These are phyloP conservation scores for Malus sieversii DNA, from an alignment of 306 rosid species.

Conservation along the genomic window DNA sequence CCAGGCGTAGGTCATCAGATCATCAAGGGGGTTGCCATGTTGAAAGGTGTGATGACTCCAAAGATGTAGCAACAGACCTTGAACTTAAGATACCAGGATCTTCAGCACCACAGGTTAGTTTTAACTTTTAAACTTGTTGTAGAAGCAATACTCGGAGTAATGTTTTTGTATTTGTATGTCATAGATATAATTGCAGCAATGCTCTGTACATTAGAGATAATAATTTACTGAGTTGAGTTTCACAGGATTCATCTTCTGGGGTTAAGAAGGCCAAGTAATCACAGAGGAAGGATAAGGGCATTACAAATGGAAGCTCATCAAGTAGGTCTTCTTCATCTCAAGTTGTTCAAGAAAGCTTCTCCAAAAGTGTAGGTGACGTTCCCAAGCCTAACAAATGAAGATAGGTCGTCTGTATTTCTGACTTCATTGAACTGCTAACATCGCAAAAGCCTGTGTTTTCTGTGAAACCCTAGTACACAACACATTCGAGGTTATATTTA, in stretches of 20 bases:
- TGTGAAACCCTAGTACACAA: background rate
- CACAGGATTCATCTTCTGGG: conserved; percentile 50
- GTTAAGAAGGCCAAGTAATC: conserved; percentile 65
- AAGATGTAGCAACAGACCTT: conserved; percentile 83
- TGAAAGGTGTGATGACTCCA: conserved; percentile 50
- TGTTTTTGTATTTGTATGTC: background rate
- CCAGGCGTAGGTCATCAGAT: conserved; percentile 46
- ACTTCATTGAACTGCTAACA: background rate
- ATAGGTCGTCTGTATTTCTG: conserved; percentile 9
- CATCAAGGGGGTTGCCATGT: conserved; percentile 34
- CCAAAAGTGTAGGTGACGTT: conserved; percentile 56
- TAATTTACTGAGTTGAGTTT: conserved; percentile 2
- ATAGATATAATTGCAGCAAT: too few species aligned
- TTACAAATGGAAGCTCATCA: conserved; percentile 52
- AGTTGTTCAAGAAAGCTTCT: conserved; percentile 68
- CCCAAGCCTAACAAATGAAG: conserved; percentile 44
- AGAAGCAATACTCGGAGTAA: conserved; percentile 1
- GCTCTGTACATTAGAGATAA: background rate
- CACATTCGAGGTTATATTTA: conserved; percentile 2
- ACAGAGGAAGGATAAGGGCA: conserved; percentile 40
- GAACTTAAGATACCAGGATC: conserved; percentile 96
- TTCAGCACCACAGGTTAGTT: conserved; percentile 59
- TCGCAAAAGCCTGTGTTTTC: background rate
- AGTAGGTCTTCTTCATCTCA: conserved; percentile 61
- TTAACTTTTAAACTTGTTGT: conserved; percentile 4